Percentiles rank a stretch among this genome's conserved stretches.
Conservation (phyloP, 371 early-diverging fungal species). For the Choanephora cucurbitarum region DNA sequence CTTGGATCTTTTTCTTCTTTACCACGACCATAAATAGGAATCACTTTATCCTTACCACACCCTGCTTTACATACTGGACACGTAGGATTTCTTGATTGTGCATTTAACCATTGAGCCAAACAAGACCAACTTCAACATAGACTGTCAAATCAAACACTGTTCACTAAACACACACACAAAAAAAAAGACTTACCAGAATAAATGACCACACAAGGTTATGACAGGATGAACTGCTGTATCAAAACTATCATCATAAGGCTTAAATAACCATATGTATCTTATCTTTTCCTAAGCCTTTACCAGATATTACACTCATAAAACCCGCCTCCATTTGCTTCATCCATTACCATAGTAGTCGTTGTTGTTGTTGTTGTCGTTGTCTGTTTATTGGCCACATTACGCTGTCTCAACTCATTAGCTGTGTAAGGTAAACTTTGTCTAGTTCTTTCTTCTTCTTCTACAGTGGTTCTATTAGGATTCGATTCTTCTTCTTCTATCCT, state of each 20-base stretch:
- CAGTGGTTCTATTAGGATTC: background rate
- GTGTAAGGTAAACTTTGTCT: slow-evolving; percentile 12
- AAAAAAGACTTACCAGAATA: slow-evolving; percentile 31
- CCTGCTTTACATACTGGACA: slow-evolving; percentile 83
- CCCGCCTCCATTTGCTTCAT: slow-evolving; percentile 19
- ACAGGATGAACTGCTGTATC: slow-evolving; percentile 42
- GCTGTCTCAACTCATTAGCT: slow-evolving; percentile 17
- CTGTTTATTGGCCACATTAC: slow-evolving; percentile 11
- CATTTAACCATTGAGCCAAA: slow-evolving; percentile 73
- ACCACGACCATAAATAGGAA: slow-evolving; percentile 79
- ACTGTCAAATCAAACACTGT: background rate
- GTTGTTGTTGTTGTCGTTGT: background rate
- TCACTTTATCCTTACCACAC: slow-evolving; percentile 77
- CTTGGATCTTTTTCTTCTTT: slow-evolving; percentile 74
- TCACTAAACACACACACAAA: background rate
- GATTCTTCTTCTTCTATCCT: too few relatives aligned
- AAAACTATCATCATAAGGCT: slow-evolving; percentile 20
- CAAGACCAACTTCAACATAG: slow-evolving; percentile 80
- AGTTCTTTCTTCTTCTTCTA: slow-evolving; percentile 8
- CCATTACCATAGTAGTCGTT: background rate
- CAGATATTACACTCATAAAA: slow-evolving; percentile 46
- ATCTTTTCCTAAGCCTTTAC: slow-evolving; percentile 14
- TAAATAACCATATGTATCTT: background rate
- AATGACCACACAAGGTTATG: slow-evolving; percentile 39
- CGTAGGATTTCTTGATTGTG: slow-evolving; percentile 62